Evolutionary conservation across 768 basidiomycete species (phyloP).

Genomic region (Psilocybe azurescens): DNA sequence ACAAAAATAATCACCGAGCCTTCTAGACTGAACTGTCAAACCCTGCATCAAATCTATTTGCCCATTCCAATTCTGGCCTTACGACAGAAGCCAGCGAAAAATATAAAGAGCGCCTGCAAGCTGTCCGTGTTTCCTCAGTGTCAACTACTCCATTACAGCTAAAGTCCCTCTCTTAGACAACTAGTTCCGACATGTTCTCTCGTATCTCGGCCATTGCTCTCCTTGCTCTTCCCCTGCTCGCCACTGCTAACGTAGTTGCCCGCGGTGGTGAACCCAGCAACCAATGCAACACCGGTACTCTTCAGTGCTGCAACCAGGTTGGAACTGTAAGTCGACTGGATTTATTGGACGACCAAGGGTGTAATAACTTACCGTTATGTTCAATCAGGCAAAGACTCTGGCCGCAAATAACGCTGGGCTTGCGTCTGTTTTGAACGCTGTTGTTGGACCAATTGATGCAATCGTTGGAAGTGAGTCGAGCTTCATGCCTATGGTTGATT

Average conservation of each 20-base stretch:
- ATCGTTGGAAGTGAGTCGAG: slow-evolving; percentile 24
- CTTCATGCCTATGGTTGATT: neutral
- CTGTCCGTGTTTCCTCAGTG: neutral
- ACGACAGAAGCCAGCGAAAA: neutral
- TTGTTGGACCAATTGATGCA: slow-evolving; percentile 16
- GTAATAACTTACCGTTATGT: neutral
- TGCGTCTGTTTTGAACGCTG: slow-evolving; percentile 15
- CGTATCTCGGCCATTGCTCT: slow-evolving; percentile 24
- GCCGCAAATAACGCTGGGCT: neutral
- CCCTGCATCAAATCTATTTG: neutral
- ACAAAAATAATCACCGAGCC: neutral
- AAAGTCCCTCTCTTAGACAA: neutral
- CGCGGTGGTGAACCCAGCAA: slow-evolving; percentile 10
- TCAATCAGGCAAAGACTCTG: neutral
- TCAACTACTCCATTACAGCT: neutral
- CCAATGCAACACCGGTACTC: slow-evolving; percentile 27
- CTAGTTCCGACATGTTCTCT: slow-evolving; percentile 21
- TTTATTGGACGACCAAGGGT: neutral
- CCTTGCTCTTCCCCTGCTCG: slow-evolving; percentile 27
- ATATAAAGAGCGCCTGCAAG: neutral
- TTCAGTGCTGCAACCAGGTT: slow-evolving; percentile 30
- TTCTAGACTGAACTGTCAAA: neutral
- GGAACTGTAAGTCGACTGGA: slow-evolving; percentile 17
- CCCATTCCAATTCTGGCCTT: neutral
- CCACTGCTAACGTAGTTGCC: slow-evolving; percentile 21